Conservation (phyloP, 352 stramenopile species). For the Achlya hypogyna region DNA sequence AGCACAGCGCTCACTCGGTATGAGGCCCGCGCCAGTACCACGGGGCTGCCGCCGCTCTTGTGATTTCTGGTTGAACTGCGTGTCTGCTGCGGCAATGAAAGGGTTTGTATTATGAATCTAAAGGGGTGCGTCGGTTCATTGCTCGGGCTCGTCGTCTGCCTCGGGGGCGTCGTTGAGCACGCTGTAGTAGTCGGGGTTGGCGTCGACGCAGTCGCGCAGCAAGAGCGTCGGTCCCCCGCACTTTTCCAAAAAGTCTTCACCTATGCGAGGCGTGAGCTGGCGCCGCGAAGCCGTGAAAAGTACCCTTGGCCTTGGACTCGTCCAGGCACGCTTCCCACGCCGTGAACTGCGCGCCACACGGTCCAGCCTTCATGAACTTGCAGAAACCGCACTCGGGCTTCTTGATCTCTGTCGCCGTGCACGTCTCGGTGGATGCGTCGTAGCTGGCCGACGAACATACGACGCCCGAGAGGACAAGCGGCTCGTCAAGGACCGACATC, state of each 20-base stretch:
- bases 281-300: constrained; percentile 8
- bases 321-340: constrained; percentile 79
- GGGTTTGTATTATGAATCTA: too few species aligned
- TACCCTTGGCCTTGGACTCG: constrained; percentile 51
- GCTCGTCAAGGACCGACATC: constrained; percentile 27
- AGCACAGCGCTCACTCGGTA: neutral
- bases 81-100: too few species aligned
- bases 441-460: constrained; percentile 63
- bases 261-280: neutral
- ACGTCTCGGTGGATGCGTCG: constrained; percentile 40
- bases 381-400: constrained; percentile 85
- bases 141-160: constrained; percentile 25
- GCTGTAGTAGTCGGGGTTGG: constrained; percentile 83
- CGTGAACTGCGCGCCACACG: constrained; percentile 68
- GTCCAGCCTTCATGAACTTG: constrained; percentile 86
- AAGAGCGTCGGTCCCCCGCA: constrained; percentile 66
- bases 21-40: neutral
- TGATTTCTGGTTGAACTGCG: neutral
- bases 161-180: constrained; percentile 54
- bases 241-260: constrained; percentile 65
- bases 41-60: neutral
- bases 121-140: constrained; percentile 8
- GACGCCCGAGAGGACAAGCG: constrained; percentile 40
- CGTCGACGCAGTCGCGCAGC: constrained; percentile 78
- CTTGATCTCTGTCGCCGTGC: constrained; percentile 24